Conservation (phyloP, 2,329 filamentous ascomycete species). For the Dothideomycetes sp. region DNA sequence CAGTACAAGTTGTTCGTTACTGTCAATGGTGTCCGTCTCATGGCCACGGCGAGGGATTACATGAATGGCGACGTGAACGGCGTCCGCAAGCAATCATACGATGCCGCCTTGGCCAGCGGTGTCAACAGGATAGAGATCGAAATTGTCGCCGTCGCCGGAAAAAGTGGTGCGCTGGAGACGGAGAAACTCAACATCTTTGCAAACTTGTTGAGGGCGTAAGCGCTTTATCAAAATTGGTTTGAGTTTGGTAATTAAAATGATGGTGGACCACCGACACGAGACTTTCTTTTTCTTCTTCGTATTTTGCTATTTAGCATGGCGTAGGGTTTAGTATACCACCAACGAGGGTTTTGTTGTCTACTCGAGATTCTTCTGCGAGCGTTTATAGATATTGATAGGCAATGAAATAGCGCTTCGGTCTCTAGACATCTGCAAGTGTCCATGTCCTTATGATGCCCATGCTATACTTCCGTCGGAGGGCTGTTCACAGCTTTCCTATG, state of each 20-base stretch:
- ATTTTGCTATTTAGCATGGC: neutral
- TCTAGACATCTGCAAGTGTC: too few species aligned
- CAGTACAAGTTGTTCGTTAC: conserved; percentile 70
- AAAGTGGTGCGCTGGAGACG: conserved; percentile 49
- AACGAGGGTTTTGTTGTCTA: too few species aligned
- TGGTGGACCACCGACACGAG: neutral
- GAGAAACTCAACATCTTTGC: conserved; percentile 71
- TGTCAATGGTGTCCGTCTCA: conserved; percentile 54
- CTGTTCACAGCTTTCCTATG: too few species aligned
- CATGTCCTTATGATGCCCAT: too few species aligned
- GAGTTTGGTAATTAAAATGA: too few species aligned
- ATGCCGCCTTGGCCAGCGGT: conserved; percentile 60
- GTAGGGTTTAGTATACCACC: too few species aligned
- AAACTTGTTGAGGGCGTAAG: conserved; percentile 55
- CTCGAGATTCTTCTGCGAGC: too few species aligned
- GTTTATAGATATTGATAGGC: too few species aligned
- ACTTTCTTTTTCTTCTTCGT: neutral
- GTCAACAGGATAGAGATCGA: conserved; percentile 73
- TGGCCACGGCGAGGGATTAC: conserved; percentile 42
- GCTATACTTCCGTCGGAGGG: too few species aligned
- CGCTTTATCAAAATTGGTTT: neutral
- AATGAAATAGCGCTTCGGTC: too few species aligned
- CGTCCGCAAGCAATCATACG: conserved; percentile 58
- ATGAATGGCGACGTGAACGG: conserved; percentile 19
- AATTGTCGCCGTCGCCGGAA: conserved; percentile 56